Base-by-base conservation (phyloP, 2,329 filamentous ascomycete species). In the Beauveria varroae region DNA sequence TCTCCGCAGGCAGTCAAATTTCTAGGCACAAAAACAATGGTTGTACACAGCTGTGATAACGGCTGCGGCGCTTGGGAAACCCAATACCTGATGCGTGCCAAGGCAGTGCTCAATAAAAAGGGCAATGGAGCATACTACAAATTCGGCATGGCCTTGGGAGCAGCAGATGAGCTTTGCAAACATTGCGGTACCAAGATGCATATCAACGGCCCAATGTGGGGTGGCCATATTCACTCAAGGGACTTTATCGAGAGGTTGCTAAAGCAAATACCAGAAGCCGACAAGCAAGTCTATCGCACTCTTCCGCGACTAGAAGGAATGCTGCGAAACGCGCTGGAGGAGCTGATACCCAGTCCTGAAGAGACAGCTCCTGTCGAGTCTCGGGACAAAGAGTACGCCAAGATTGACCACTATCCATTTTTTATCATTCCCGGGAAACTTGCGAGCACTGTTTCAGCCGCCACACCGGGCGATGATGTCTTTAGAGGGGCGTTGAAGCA, bases 41-140 rank as follows among this genome's bases (percentile, higher is more conserved):
- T 96, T 8, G 86, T 96, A 0, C 96, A 96, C 75, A 92, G 87
- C 71, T 99, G 95, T 72, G 93, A 96, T 70, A 77, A 82, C 8
- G 95, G 95, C 12, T 99, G 95, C 69, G 91, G 93, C n/a, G 86
- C 93, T 4, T 98, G 91, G 91, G 83, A 87, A 58, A 93, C 87
- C 0, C 93, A 98, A 68, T 84, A 85, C 47, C 75, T 98, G 54
- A 86, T 90, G 53, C 85, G 84, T 61, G 90, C 89, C 68, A 88
- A 84, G 65, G 76, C 83, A 40, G 78, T 81, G 10, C 76, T 81
- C 2, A 88, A 88, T 70, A 93, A 91, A 73, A 91, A 87, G 61
- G 88, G 87, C 1, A 81, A 78, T 7, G 84, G 83, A 1, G 79
- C 81, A 2, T 90, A 87, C 67, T 93, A 89, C 76, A 96, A 97